These are phyloP conservation scores for Lasiodiplodia sp. DNA, from an alignment of 2,329 filamentous ascomycete species.

Conservation along the genomic window DNA sequence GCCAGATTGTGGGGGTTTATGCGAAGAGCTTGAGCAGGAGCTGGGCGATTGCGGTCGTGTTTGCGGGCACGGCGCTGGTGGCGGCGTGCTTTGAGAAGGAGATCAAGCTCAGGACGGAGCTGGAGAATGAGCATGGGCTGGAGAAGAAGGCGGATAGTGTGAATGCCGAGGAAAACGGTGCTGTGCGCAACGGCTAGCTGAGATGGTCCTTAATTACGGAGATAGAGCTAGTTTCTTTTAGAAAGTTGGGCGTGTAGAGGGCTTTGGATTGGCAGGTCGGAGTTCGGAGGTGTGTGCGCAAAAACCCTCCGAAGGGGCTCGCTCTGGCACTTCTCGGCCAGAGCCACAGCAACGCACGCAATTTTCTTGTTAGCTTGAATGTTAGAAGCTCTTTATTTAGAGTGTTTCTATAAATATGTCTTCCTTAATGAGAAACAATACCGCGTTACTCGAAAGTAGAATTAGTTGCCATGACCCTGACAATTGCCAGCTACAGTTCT, in stretches of 20 bases:
- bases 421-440: not conserved
- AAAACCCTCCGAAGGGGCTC: constrained; percentile 1
- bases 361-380: not conserved
- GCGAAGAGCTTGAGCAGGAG: constrained; percentile 44
- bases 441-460: no score
- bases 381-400: not conserved
- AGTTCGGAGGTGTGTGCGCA: constrained; percentile 4
- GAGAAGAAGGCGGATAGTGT: constrained; percentile 35
- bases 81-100: constrained; percentile 46
- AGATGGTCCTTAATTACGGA: not conserved
- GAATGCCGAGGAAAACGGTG: not conserved
- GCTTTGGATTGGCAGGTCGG: not conserved
- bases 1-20: constrained; percentile 39
- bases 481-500: no score
- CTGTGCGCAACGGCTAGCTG: not conserved
- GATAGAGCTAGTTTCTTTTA: not conserved
- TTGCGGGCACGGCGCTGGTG: constrained; percentile 44
- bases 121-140: constrained; percentile 52
- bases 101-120: constrained; percentile 46
- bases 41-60: constrained; percentile 47
- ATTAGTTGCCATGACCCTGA: no score
- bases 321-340: not conserved
- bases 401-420: not conserved
- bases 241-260: not conserved
- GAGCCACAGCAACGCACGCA: not conserved